phyloP scores from a whole-genome alignment of 208 protist genomes.

The Vickermania ingenoplastis region DNA sequence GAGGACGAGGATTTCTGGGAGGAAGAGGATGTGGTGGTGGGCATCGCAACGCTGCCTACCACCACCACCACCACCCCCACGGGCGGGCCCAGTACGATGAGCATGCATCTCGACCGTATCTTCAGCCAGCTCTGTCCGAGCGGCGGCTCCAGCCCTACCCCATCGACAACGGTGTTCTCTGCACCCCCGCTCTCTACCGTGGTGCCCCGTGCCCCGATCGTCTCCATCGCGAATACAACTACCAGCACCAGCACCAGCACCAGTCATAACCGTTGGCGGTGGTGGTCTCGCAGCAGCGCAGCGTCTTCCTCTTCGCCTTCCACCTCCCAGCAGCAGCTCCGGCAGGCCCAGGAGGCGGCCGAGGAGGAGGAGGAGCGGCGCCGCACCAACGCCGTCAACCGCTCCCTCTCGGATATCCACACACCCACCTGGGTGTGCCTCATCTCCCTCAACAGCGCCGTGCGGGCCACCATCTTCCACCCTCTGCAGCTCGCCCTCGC shows the following conservation, averaged over 20 bases:
- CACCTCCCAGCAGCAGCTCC: neutral
- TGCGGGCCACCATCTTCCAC: slow-evolving; percentile 71
- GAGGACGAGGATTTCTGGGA: too few species aligned
- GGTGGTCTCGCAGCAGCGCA: neutral
- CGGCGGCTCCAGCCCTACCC: neutral
- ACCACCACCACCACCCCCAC: too few species aligned
- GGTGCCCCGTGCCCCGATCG: neutral
- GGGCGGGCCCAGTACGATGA: too few species aligned
- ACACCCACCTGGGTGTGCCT: slow-evolving; percentile 67
- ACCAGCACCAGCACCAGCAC: neutral
- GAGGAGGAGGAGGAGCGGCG: neutral
- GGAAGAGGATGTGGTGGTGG: too few species aligned
- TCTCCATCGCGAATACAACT: neutral
- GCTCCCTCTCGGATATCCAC: slow-evolving; percentile 70
- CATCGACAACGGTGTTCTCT: neutral
- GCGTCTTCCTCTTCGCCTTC: neutral
- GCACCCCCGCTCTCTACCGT: neutral
- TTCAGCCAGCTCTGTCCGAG: too few species aligned
- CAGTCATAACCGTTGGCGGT: neutral
- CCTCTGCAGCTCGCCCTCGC: slow-evolving; percentile 66
- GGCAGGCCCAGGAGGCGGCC: neutral
- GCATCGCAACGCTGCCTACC: too few species aligned
- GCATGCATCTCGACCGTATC: too few species aligned
- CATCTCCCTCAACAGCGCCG: slow-evolving; percentile 43
- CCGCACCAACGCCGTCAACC: slow-evolving; percentile 64